Evolutionary conservation across 139 green algal species (phyloP), one percentile per base, ranked within the genome.

Genomic region (Microglena sp.): DNA sequence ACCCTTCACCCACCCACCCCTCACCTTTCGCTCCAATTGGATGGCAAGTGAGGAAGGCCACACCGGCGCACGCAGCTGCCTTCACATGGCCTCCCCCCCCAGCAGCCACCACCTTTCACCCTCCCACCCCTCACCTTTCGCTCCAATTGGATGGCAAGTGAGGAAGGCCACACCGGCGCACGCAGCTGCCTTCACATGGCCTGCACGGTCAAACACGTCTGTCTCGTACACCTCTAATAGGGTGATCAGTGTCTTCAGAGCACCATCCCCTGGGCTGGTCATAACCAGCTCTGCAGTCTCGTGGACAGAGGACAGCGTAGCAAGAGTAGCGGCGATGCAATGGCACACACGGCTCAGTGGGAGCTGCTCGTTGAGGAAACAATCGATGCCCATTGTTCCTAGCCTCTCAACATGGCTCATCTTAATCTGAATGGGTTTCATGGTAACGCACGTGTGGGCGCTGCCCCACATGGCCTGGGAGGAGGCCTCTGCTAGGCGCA

Each of bases 131-230:
- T n/a, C n/a, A n/a, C n/a, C n/a, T n/a, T n/a, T n/a, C 11, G 81
- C 81, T 27, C 77, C 81, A 11, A 89, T 73, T 2, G 79, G 74
- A 68, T 92, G 85, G 70, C 75, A 86, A 7, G 83, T 74, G 24
- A 92, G 74, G 69, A 92, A 89, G 7, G 85, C 80, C 4, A 92
- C 43, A 55, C 76, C 82, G 30, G 82, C 81, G 58, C 77, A 81
- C 11, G 85, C 85, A 0, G 79, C 77, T 6, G 85, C 85, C 56
- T 77, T 74, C 29, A 82, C 77, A 50, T 89, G 75, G 8, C 79
- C 79, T 1, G 72, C 68, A n/a, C 62, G 67, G 60, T 81, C 66
- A 58, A 81, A 73, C 24, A 60, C 55, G 33, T 73, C 67, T 3
- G 68, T 75, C 56, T 79, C 76, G 33, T 75, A 58, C 46, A 58